Evolutionary conservation across 2,329 filamentous ascomycete genomes (phyloP).

Genomic region (Lecanoromycetidae sp.): DNA sequence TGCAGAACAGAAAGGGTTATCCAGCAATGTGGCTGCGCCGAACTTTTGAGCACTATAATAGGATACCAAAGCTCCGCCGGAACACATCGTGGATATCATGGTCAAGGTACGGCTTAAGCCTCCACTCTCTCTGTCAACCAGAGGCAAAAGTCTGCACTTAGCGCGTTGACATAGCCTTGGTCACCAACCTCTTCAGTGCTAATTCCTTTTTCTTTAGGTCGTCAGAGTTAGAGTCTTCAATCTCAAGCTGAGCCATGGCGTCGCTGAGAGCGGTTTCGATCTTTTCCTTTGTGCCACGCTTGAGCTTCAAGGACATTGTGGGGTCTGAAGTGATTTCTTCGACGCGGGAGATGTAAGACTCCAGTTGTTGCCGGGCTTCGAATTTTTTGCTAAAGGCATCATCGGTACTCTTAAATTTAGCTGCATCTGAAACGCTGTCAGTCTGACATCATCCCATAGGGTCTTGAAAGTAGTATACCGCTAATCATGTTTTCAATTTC

Average conservation of each 20-base stretch:
- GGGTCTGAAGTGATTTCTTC: constrained; percentile 99
- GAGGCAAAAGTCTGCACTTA: constrained; percentile 41
- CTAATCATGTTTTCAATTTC: constrained; percentile 99
- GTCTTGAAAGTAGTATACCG: constrained; percentile 34
- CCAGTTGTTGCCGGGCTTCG: constrained; percentile 97
- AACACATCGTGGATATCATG: constrained; percentile 9
- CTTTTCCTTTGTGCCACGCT: constrained; percentile 99
- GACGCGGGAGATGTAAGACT: constrained; percentile 96
- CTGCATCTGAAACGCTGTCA: constrained; percentile 51
- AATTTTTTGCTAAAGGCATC: constrained; percentile 99
- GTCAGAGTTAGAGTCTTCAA: constrained; percentile 81
- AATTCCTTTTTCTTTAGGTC: constrained; percentile 99
- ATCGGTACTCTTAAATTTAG: constrained; percentile 97
- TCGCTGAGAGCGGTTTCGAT: constrained; percentile 95
- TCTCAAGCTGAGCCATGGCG: constrained; percentile 93
- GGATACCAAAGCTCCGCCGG: neutral
- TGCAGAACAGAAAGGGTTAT: neutral
- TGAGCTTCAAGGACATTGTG: constrained; percentile 88
- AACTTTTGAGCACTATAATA: constrained; percentile 6
- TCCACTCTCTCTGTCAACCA: too few species aligned
- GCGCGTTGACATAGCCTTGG: constrained; percentile 92
- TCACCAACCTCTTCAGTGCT: constrained; percentile 91
- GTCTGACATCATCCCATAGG: constrained; percentile 1
- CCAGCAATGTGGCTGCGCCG: neutral
- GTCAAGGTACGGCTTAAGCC: too few species aligned